Conservation (phyloP, 768 basidiomycete species). For the Cyclocybe cylindracea region DNA sequence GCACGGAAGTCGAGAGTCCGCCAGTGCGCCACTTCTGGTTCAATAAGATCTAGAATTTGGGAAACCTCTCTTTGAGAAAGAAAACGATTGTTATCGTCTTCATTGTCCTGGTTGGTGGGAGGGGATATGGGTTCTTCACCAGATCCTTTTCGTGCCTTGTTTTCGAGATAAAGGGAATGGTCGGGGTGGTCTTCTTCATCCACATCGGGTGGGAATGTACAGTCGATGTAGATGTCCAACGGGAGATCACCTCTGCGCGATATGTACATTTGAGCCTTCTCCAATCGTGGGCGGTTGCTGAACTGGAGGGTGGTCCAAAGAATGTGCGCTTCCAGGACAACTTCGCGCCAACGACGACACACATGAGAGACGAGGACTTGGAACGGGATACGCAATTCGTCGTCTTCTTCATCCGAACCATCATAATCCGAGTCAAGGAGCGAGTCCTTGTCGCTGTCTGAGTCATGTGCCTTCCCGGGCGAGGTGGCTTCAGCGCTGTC, state of each 20-base stretch:
- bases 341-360: constrained; percentile 58
- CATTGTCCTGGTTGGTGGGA: constrained; percentile 6
- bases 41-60: constrained; percentile 42
- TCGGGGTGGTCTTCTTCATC: constrained; percentile 26
- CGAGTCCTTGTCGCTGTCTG: constrained; percentile 1
- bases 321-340: constrained; percentile 51
- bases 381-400: constrained; percentile 34
- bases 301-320: constrained; percentile 58
- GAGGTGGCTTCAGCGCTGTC: constrained; percentile 1
- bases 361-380: constrained; percentile 62
- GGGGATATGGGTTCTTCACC: not conserved
- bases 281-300: constrained; percentile 39
- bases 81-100: constrained; percentile 15
- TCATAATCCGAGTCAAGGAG: constrained; percentile 22
- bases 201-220: constrained; percentile 28
- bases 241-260: constrained; percentile 56
- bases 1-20: constrained; percentile 48
- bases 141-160: constrained; percentile 14
- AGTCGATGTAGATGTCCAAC: constrained; percentile 54
- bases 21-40: constrained; percentile 59
- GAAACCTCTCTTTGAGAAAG: constrained; percentile 33
- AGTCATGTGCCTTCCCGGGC: no score
- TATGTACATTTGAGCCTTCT: constrained; percentile 45
- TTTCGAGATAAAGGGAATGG: constrained; percentile 19
- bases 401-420: constrained; percentile 15